Base-by-base conservation (phyloP, 2,329 filamentous ascomycete genomes). In the Xylariales sp. region DNA sequence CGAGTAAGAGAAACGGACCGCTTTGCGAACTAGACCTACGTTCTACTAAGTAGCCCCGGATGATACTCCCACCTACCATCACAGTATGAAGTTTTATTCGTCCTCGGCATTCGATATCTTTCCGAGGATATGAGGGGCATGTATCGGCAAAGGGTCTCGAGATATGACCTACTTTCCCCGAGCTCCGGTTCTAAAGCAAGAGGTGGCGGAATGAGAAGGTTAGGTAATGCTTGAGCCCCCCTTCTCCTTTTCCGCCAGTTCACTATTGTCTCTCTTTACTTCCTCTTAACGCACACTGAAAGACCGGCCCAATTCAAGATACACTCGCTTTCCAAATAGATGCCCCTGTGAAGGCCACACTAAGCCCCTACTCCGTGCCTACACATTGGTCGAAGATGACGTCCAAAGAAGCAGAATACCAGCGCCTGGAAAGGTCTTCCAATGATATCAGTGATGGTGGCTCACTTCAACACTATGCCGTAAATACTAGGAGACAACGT, bases 371-470 rank as follows among this genome's bases (percentile, higher is more conserved):
- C 23, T n/a, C 12, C 32, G 4, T 16, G 23, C 48, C 5, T 32
- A 52, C 16, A 32, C 23, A 52, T 32, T 14, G n/a, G 28, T 32
- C 48, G 48, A 52, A 52, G 48, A 52, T 52, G 48, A 7, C 48
- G 23, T 52, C 48, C 12, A 52, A 52, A 34, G 48, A 52, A 28
- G 30, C 32, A 23, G 23, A 23, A 52, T 52, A 52, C 30, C 10
- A 52, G 23, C 48, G 8, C 32, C 30, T 52, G 48, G 48, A 52
- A 32, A 30, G 48, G 32, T 16, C 23, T 52, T 52, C 48, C 14
- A 10, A 52, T 52, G 48, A 52, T 8, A 32, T 14, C 28, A 52
- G 48, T 52, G 48, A 52, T 32, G 48, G 16, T 34, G 23, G 48
- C 30, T 52, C 32, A 32, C 48, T 52, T 52, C 48, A 52, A 14